phyloP scores from a whole-genome alignment of 1,284 basidiomycete genomes.

The Inonotus obliquus region DNA sequence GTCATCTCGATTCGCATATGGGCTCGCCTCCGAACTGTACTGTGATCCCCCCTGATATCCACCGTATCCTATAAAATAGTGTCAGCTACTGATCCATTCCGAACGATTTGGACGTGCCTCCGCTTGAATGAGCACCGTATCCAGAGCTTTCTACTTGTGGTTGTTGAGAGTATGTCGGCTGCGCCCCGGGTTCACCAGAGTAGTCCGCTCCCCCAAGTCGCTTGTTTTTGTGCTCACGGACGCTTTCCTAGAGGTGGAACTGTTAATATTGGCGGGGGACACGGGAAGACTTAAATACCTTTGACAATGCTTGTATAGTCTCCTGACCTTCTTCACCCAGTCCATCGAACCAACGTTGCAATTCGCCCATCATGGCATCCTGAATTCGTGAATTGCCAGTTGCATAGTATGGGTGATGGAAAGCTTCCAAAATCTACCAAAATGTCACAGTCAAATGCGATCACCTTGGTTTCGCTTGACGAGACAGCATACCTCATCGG shows the following conservation, averaged over 20 bases:
- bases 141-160: not conserved
- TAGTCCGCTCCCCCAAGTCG: conserved; percentile 33
- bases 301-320: conserved; percentile 44
- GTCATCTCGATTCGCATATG: conserved; percentile 11
- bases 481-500: conserved; percentile 37
- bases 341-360: conserved; percentile 56
- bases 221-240: conserved; percentile 37
- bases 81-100: not conserved
- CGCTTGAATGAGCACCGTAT: not conserved
- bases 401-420: conserved; percentile 69
- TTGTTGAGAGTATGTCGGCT: not conserved
- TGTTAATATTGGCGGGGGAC: not conserved
- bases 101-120: not conserved
- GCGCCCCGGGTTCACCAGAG: conserved; percentile 18
- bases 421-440: conserved; percentile 53
- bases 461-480: not conserved
- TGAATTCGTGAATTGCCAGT: conserved; percentile 56
- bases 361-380: conserved; percentile 54
- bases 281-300: conserved; percentile 30
- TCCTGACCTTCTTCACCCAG: conserved; percentile 39
- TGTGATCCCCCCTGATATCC: not conserved
- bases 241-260: conserved; percentile 30
- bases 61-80: not conserved
- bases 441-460: not conserved
- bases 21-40: not conserved